Conservation (phyloP, 352 stramenopile species). For the Phytophthora hibernalis region DNA sequence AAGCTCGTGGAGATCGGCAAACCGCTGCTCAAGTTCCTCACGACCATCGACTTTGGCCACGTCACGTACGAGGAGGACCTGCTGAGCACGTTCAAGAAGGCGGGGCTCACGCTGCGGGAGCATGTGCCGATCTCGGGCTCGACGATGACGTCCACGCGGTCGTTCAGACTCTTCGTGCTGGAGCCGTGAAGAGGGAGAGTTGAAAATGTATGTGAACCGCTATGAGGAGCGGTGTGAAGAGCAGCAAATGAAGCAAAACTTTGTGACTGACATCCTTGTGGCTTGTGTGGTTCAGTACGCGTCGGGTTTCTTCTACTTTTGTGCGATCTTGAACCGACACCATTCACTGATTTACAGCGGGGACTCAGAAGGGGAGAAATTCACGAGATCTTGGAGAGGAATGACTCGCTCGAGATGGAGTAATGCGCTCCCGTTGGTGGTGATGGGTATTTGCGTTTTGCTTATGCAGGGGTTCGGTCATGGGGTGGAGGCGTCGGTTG, state of each 20-base stretch:
- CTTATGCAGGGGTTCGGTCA: conserved; percentile 7
- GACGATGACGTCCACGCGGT: conserved; percentile 62
- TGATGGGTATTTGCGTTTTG: conserved; percentile 15
- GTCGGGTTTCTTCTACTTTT: background rate
- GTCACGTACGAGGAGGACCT: conserved; percentile 88
- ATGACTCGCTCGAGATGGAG: conserved; percentile 12
- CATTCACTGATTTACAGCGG: conserved; percentile 24
- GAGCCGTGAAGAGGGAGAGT: conserved; percentile 34
- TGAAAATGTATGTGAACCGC: background rate
- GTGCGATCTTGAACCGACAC: conserved; percentile 25
- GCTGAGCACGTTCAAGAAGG: conserved; percentile 69
- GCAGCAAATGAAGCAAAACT: too few relatives aligned
- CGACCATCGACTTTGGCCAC: conserved; percentile 93
- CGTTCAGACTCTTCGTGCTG: conserved; percentile 72
- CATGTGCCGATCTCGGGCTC: conserved; percentile 70
- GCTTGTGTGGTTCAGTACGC: background rate
- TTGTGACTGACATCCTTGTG: background rate
- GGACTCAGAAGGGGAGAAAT: background rate
- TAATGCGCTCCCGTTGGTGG: background rate
- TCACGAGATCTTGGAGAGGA: conserved; percentile 18
- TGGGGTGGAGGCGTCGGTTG: conserved; percentile 19
- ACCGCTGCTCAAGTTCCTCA: conserved; percentile 92
- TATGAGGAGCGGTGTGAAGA: too few relatives aligned
- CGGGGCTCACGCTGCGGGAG: conserved; percentile 57
- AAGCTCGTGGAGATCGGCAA: conserved; percentile 82